These are phyloP conservation scores for Noccaea caerulescens DNA, from an alignment of 345 rosid genomes.

Conservation along the genomic window DNA sequence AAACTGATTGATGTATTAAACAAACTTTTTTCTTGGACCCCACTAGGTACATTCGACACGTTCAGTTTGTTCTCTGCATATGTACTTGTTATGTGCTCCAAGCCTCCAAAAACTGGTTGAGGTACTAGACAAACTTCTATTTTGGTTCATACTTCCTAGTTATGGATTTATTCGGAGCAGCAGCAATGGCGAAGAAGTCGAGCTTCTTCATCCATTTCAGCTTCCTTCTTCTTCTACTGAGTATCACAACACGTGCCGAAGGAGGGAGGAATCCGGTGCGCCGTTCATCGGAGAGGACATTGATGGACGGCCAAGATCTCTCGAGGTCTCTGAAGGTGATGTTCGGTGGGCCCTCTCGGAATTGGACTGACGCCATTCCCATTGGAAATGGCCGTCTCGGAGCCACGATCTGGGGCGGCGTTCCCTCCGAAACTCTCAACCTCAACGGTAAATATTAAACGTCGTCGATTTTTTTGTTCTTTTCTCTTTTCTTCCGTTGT, in stretches of 20 bases:
- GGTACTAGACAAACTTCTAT: slow-evolving; percentile 17
- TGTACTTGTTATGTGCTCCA: slow-evolving; percentile 21
- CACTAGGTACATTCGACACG: slow-evolving; percentile 34
- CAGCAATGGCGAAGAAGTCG: slow-evolving; percentile 43
- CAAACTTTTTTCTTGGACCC: slow-evolving; percentile 8
- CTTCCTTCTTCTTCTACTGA: slow-evolving; percentile 13
- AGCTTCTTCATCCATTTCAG: slow-evolving; percentile 39
- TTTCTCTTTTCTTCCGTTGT: not conserved
- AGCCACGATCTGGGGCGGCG: slow-evolving; percentile 94
- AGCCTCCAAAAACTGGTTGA: not conserved
- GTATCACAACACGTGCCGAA: slow-evolving; percentile 6
- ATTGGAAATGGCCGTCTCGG: slow-evolving; percentile 92
- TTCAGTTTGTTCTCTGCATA: slow-evolving; percentile 6
- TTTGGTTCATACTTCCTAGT: not conserved
- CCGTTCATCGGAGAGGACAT: slow-evolving; percentile 52
- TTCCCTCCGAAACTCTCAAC: slow-evolving; percentile 67
- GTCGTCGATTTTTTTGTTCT: not conserved
- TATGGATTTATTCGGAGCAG: not conserved
- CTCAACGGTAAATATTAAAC: slow-evolving; percentile 62
- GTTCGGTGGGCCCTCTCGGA: slow-evolving; percentile 67
- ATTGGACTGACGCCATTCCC: slow-evolving; percentile 89
- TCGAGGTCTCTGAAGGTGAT: slow-evolving; percentile 61
- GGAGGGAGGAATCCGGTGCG: slow-evolving; percentile 59
- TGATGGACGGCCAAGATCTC: slow-evolving; percentile 40
- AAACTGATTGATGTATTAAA: slow-evolving; percentile 9